Evolutionary conservation across 2,329 filamentous ascomycete species (phyloP).

Genomic region (Aureobasidium uvarum): DNA sequence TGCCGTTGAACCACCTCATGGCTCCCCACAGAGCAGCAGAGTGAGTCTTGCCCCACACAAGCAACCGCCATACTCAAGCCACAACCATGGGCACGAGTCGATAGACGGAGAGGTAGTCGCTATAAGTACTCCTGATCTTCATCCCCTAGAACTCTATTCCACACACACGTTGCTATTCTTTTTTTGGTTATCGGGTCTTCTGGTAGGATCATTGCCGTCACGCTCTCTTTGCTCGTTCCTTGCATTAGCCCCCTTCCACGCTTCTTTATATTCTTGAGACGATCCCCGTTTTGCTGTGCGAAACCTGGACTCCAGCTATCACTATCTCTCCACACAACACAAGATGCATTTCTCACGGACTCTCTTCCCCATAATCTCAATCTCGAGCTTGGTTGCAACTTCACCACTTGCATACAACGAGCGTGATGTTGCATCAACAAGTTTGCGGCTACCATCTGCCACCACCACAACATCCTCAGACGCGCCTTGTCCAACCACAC

Average conservation of each 20-base stretch:
- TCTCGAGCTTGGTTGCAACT: conserved; percentile 7
- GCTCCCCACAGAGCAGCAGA: not conserved
- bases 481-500: conserved; percentile 34
- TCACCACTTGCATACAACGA: not conserved
- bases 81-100: not conserved
- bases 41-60: conserved; percentile 11
- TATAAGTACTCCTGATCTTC: conserved; percentile 11
- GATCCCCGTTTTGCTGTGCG: conserved; percentile 8
- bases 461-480: conserved; percentile 33
- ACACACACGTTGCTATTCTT: not conserved
- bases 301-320: not conserved
- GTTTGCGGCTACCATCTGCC: conserved; percentile 2
- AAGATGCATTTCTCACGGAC: conserved; percentile 5
- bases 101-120: no score
- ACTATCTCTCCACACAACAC: not conserved
- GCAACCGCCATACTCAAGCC: not conserved
- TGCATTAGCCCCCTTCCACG: no score
- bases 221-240: not conserved
- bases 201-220: conserved; percentile 14
- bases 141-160: conserved; percentile 14
- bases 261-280: conserved; percentile 2
- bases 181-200: not conserved
- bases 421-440: not conserved
- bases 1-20: not conserved
- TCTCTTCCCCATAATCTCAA: not conserved